Evolutionary conservation across 306 rosid species (phyloP).

Genomic region (Parietaria judaica): DNA sequence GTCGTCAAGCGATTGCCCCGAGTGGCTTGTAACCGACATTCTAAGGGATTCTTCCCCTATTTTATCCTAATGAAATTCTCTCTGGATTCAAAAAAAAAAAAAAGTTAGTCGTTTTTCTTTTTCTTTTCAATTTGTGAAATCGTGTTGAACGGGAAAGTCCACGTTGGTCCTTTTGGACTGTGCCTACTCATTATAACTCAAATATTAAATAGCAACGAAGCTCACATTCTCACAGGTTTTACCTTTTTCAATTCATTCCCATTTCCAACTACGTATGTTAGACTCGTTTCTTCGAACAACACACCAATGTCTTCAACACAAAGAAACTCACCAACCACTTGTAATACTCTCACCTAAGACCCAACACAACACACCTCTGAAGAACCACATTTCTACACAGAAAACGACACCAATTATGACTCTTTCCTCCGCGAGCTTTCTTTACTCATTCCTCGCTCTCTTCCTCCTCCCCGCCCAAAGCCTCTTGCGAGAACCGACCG

Average conservation of each 20-base stretch:
- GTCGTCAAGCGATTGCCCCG: no score
- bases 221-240: not conserved
- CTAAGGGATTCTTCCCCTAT: no score
- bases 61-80: no score
- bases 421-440: not conserved
- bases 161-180: not conserved
- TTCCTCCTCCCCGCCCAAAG: not conserved
- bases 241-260: constrained; percentile 13
- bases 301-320: constrained; percentile 13
- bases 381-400: constrained; percentile 1
- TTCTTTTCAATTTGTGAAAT: no score
- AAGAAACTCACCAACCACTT: constrained; percentile 11
- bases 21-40: no score
- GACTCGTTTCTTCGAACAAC: not conserved
- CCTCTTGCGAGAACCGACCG: constrained; percentile 18
- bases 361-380: not conserved
- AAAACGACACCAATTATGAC: constrained; percentile 27
- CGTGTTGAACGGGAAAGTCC: not conserved
- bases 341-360: constrained; percentile 4
- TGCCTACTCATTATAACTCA: not conserved
- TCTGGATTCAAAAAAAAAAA: no score
- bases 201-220: constrained; percentile 9
- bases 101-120: no score
- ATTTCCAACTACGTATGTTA: not conserved
- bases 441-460: not conserved